phyloP scores from a whole-genome alignment of 2,329 filamentous ascomycete species.

The Fragosphaeria purpurea region DNA sequence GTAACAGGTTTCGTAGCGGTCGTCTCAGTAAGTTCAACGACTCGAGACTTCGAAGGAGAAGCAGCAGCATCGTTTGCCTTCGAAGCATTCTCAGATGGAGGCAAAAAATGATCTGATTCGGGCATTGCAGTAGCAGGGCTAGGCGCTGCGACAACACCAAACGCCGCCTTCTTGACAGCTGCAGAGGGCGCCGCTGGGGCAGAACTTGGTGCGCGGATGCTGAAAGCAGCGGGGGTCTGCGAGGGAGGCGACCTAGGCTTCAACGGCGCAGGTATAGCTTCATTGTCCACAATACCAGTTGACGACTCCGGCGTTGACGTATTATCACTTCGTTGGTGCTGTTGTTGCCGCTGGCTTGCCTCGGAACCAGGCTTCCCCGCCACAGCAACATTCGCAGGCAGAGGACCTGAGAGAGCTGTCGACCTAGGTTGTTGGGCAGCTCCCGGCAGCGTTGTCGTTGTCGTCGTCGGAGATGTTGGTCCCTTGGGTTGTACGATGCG shows the following conservation, averaged over 20 bases:
- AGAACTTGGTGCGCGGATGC: neutral
- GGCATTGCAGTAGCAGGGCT: too few relatives aligned
- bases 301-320: neutral
- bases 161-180: neutral
- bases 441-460: neutral
- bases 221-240: neutral
- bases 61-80: too few relatives aligned
- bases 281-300: neutral
- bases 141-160: too few relatives aligned
- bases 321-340: neutral
- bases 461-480: neutral
- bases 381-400: too few relatives aligned
- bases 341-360: neutral
- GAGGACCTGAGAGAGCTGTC: too few relatives aligned
- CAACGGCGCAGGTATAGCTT: constrained; percentile 2
- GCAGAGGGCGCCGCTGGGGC: neutral
- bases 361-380: too few relatives aligned
- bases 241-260: constrained; percentile 2
- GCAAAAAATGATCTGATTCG: too few relatives aligned
- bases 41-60: too few relatives aligned
- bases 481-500: neutral
- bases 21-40: too few relatives aligned
- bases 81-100: too few relatives aligned
- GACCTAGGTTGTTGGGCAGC: too few relatives aligned
- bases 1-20: too few relatives aligned